These are phyloP conservation scores for Allomyces macrogynus DNA, from an alignment of 192 early-diverging fungal genomes.

Conservation along the genomic window DNA sequence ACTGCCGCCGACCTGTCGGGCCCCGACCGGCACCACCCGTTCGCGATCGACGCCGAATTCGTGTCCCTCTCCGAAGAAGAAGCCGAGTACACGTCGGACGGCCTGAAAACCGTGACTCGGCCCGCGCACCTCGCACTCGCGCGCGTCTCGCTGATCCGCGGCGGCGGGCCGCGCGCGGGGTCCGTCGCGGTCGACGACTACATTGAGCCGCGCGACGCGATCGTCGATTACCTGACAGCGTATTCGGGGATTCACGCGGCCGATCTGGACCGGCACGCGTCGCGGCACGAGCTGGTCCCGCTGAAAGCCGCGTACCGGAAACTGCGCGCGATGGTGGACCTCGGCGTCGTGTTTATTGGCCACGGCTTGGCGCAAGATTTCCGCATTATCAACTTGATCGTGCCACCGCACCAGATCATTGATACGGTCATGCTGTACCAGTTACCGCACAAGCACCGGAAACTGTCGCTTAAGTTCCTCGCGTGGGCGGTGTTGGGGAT, in stretches of 20 bases:
- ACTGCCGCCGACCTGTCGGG: not conserved
- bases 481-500: constrained; percentile 66
- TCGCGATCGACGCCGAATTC: constrained; percentile 88
- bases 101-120: constrained; percentile 59
- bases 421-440: constrained; percentile 91
- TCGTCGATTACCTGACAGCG: constrained; percentile 81
- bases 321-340: constrained; percentile 69
- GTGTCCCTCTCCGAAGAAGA: constrained; percentile 70
- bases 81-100: constrained; percentile 78
- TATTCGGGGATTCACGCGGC: constrained; percentile 90
- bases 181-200: constrained; percentile 95
- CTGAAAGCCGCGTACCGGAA: constrained; percentile 88
- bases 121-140: constrained; percentile 68
- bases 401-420: constrained; percentile 66
- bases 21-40: not conserved
- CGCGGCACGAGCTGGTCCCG: constrained; percentile 61
- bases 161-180: constrained; percentile 42
- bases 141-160: constrained; percentile 74
- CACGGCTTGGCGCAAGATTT: constrained; percentile 93
- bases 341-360: constrained; percentile 79
- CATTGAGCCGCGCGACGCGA: constrained; percentile 57
- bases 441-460: constrained; percentile 10
- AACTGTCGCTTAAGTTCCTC: constrained; percentile 69
- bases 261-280: constrained; percentile 53
- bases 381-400: constrained; percentile 77